A percentile compares a stretch with the other conserved stretches of the same genome.
These are phyloP conservation scores for Ambrosia artemisiifolia DNA, from an alignment of 129 eudicot species.

Conservation along the genomic window DNA sequence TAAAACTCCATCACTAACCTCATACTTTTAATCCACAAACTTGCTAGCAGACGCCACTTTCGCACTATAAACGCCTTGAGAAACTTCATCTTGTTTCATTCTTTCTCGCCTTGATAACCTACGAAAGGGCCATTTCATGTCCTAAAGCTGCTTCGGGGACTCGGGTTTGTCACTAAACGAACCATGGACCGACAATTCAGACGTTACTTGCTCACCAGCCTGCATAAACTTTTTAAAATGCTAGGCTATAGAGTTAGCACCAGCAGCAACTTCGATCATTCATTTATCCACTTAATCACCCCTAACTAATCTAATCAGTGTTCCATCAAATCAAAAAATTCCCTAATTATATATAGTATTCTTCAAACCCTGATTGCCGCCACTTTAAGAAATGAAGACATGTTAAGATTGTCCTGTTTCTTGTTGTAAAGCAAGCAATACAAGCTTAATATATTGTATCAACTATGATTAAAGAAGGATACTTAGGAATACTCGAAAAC, in stretches of 20 bases:
- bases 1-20: constrained; percentile 25
- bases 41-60: background rate
- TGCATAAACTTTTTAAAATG: constrained; percentile 44
- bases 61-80: constrained; percentile 17
- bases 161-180: constrained; percentile 24
- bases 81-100: constrained; percentile 19
- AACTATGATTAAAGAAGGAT: background rate
- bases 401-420: background rate
- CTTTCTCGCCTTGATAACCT: background rate
- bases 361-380: constrained; percentile 20
- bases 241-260: constrained; percentile 72
- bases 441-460: background rate
- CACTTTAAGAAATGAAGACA: background rate
- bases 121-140: constrained; percentile 30
- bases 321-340: constrained; percentile 18
- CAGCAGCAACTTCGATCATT: constrained; percentile 77
- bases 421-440: background rate
- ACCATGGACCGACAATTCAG: constrained; percentile 31
- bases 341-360: background rate
- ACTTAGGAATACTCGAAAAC: background rate
- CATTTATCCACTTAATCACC: constrained; percentile 62
- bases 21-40: background rate
- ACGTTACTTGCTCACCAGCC: constrained; percentile 24
- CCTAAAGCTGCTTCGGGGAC: constrained; percentile 16
- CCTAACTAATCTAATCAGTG: constrained; percentile 19